Percentiles rank a stretch among this genome's conserved stretches.
These are phyloP conservation scores for Phytophthora megakarya DNA, from an alignment of 352 stramenopile genomes.

Conservation along the genomic window DNA sequence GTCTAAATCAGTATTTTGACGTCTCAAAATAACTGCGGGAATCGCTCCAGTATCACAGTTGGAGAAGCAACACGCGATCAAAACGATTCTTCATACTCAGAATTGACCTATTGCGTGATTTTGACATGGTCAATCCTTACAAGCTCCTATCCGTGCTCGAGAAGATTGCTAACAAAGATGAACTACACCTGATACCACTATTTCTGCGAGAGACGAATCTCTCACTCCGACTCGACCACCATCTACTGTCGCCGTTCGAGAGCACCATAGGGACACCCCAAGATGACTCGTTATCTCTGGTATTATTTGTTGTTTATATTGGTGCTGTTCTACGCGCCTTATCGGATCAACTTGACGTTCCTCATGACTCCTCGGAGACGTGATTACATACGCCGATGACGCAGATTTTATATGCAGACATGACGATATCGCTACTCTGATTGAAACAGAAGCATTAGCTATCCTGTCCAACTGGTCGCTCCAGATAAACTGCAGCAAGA, in stretches of 20 bases:
- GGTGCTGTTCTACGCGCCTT: slow-evolving; percentile 11
- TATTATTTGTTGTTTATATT: slow-evolving; percentile 21
- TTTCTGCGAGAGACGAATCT: background rate
- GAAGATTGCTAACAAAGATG: background rate
- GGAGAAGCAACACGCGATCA: too few species aligned
- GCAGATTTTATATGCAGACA: too few species aligned
- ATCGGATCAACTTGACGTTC: slow-evolving; percentile 1
- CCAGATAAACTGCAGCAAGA: too few species aligned
- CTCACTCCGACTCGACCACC: background rate
- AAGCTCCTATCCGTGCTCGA: slow-evolving; percentile 13
- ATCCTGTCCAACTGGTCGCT: too few species aligned
- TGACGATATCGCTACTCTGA: too few species aligned
- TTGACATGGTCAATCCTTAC: slow-evolving; percentile 11
- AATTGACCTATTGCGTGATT: slow-evolving; percentile 6
- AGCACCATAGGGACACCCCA: slow-evolving; percentile 11
- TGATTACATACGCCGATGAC: background rate
- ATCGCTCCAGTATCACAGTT: too few species aligned
- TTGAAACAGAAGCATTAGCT: too few species aligned
- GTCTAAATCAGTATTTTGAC: too few species aligned
- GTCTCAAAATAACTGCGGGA: too few species aligned
- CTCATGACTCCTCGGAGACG: slow-evolving; percentile 11
- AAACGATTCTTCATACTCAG: too few species aligned
- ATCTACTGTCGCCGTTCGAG: slow-evolving; percentile 9
- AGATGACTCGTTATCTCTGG: slow-evolving; percentile 10
- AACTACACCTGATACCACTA: slow-evolving; percentile 10